phyloP scores from a whole-genome alignment of 352 stramenopile species.

The Blastocystis sp. region DNA sequence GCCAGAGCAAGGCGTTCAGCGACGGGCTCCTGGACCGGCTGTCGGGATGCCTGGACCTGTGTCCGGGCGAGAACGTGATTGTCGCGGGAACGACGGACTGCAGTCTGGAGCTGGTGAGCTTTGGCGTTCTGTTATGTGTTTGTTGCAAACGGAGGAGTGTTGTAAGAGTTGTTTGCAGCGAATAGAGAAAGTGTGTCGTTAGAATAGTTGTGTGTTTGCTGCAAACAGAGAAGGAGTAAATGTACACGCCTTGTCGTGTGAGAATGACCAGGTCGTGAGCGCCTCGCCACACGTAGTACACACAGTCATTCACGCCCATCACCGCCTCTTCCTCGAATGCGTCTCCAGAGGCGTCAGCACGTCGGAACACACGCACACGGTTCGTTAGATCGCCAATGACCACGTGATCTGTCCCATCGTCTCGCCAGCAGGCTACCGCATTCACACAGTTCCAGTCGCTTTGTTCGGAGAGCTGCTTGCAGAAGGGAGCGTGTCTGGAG shows the following conservation, averaged over 20 bases:
- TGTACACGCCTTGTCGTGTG: slow-evolving; percentile 48
- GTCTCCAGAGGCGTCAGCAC: not conserved
- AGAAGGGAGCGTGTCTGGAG: not conserved
- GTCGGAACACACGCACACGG: slow-evolving; percentile 20
- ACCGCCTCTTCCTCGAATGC: not conserved
- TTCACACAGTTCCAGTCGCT: slow-evolving; percentile 39
- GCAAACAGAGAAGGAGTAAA: not conserved
- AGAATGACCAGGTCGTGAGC: not conserved
- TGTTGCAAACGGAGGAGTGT: not conserved
- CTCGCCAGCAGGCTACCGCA: not conserved
- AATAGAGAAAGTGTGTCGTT: not conserved
- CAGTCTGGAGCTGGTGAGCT: slow-evolving; percentile 34
- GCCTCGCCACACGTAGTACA: not conserved
- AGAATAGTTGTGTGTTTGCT: not conserved
- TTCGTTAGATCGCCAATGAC: slow-evolving; percentile 34
- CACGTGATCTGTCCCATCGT: not conserved
- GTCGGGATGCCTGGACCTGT: slow-evolving; percentile 45
- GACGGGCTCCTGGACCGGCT: slow-evolving; percentile 24
- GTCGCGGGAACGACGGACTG: slow-evolving; percentile 31
- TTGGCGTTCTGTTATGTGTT: slow-evolving; percentile 38
- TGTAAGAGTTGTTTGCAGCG: too few relatives aligned
- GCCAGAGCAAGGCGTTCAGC: not conserved
- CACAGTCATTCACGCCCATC: slow-evolving; percentile 35
- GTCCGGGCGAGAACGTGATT: not conserved
- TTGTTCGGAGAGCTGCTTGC: not conserved